Conservation (phyloP, 768 basidiomycete genomes). For the Podaxis sp. region DNA sequence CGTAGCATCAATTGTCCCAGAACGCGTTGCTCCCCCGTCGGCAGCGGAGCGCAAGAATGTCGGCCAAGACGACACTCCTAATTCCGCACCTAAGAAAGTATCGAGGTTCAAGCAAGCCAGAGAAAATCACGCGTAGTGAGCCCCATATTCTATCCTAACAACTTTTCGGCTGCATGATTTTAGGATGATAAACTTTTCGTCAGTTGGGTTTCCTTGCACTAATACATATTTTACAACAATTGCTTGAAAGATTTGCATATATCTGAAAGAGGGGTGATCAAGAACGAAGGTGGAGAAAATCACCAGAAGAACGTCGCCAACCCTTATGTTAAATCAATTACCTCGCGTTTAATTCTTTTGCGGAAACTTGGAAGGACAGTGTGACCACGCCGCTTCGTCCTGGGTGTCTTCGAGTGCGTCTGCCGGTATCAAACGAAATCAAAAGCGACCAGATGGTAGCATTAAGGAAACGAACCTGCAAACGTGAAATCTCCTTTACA, state of each 20-base stretch:
- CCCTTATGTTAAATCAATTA: slow-evolving; percentile 7
- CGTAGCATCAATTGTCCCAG: slow-evolving; percentile 13
- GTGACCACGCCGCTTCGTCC: background rate
- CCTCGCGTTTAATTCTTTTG: slow-evolving; percentile 7
- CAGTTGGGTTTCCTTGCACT: background rate
- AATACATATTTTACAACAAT: background rate
- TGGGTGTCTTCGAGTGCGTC: background rate
- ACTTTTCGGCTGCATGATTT: background rate
- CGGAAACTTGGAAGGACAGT: background rate
- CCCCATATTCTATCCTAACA: background rate
- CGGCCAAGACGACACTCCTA: background rate
- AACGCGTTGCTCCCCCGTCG: slow-evolving; percentile 6
- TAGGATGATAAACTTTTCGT: background rate
- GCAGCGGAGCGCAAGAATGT: background rate
- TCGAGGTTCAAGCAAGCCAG: slow-evolving; percentile 31
- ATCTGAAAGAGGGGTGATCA: background rate
- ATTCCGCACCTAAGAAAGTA: slow-evolving; percentile 22
- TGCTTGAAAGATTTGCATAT: background rate
- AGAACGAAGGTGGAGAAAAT: background rate
- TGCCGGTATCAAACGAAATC: background rate
- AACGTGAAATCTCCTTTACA: background rate
- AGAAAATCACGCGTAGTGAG: slow-evolving; percentile 4
- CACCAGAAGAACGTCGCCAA: background rate
- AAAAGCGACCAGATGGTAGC: background rate
- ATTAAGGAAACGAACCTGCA: slow-evolving; percentile 1